Conservation (phyloP, 2,329 filamentous ascomycete genomes). For the Kalaharituber pfeilii region DNA sequence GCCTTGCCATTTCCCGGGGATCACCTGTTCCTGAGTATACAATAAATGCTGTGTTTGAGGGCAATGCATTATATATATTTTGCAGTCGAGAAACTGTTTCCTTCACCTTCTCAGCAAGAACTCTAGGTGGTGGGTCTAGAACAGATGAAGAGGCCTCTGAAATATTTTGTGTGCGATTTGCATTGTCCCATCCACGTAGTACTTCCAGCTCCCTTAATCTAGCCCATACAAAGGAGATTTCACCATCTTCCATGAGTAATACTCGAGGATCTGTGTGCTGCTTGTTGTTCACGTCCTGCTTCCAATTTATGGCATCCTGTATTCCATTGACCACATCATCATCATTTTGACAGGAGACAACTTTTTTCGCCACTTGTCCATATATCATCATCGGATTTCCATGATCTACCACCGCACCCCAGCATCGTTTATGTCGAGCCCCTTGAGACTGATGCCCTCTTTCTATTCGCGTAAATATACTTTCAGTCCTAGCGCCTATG, state of each 20-base stretch:
- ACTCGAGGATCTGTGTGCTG: conserved; percentile 29
- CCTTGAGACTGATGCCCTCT: conserved; percentile 37
- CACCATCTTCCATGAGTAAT: conserved; percentile 33
- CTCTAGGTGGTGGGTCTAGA: conserved; percentile 14
- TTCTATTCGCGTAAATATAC: conserved; percentile 68
- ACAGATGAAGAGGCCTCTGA: conserved; percentile 23
- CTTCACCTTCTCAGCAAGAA: conserved; percentile 8
- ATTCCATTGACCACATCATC: conserved; percentile 37
- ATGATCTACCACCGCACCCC: conserved; percentile 70
- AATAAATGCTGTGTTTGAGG: conserved; percentile 47
- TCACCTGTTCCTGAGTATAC: conserved; percentile 50
- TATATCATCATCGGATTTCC: conserved; percentile 53
- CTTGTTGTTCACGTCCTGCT: conserved; percentile 31
- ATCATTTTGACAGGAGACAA: conserved; percentile 41
- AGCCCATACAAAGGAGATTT: conserved; percentile 50
- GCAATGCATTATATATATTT: conserved; percentile 40
- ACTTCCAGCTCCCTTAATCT: conserved; percentile 49
- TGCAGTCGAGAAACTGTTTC: conserved; percentile 30
- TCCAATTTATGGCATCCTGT: conserved; percentile 17
- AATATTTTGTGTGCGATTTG: conserved; percentile 11
- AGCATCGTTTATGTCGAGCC: conserved; percentile 30
- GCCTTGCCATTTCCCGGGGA: conserved; percentile 45
- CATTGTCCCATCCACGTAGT: conserved; percentile 47
- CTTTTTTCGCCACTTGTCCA: conserved; percentile 38
- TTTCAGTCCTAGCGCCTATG: conserved; percentile 61